Percentiles rank a stretch among this genome's conserved stretches.
Evolutionary conservation across 805 yeast genomes (phyloP).

Genomic region (Candida adriatica): DNA sequence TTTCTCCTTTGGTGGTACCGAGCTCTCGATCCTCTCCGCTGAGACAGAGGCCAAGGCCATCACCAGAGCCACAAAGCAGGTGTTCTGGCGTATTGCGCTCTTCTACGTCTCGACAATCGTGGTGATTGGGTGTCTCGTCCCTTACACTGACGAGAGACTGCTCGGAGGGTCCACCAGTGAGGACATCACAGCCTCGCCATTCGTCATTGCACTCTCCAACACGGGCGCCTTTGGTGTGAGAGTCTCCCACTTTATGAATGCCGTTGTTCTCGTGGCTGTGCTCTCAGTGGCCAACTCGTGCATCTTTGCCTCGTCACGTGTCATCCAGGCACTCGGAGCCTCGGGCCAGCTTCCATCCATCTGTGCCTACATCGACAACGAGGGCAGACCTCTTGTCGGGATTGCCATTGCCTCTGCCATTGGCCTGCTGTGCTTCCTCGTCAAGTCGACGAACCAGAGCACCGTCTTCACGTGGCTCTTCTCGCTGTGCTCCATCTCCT

Average conservation of each 20-base stretch:
- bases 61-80: slow-evolving; percentile 56
- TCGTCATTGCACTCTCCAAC: slow-evolving; percentile 61
- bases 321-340: slow-evolving; percentile 55
- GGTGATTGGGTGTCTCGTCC: slow-evolving; percentile 63
- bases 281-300: slow-evolving; percentile 68
- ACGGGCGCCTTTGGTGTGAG: slow-evolving; percentile 55
- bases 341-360: slow-evolving; percentile 56
- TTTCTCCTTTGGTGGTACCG: slow-evolving; percentile 71
- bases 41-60: slow-evolving; percentile 71
- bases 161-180: slow-evolving; percentile 40
- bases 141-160: slow-evolving; percentile 46
- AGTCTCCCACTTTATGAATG: slow-evolving; percentile 62
- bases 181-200: slow-evolving; percentile 71
- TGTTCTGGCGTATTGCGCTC: slow-evolving; percentile 71
- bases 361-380: slow-evolving; percentile 56
- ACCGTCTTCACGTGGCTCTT: slow-evolving; percentile 60
- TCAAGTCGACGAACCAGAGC: slow-evolving; percentile 42
- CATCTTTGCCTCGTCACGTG: slow-evolving; percentile 63
- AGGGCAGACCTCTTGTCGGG: slow-evolving; percentile 63
- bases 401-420: slow-evolving; percentile 41
- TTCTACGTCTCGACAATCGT: slow-evolving; percentile 59
- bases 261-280: slow-evolving; percentile 61
- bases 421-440: slow-evolving; percentile 54
- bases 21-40: slow-evolving; percentile 67
- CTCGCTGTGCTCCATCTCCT: slow-evolving; percentile 54